Conservation (phyloP, 2,329 filamentous ascomycete genomes). For the Ceratocystiopsis sp. region DNA sequence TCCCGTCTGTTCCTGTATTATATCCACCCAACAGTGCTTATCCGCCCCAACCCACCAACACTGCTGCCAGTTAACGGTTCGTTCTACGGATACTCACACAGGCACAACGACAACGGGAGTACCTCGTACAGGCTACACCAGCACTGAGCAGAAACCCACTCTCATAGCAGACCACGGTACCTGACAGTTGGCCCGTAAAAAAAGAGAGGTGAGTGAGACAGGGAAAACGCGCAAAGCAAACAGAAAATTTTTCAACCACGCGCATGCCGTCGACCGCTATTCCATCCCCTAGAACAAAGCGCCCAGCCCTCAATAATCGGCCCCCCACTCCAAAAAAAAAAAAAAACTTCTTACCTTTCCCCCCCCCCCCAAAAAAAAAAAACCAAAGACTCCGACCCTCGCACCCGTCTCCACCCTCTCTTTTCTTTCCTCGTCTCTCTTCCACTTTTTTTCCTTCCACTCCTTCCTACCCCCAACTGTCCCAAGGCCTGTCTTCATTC, state of each 20-base stretch:
- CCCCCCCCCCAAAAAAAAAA: slow-evolving; percentile 1
- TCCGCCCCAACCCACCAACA: slow-evolving; percentile 2
- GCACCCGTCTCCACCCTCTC: slow-evolving; percentile 11
- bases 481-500: neutral
- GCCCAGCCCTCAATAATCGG: slow-evolving; percentile 2
- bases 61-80: neutral
- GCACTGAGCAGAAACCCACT: slow-evolving; percentile 8
- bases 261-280: neutral
- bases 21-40: slow-evolving; percentile 2
- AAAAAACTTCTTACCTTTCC: no score
- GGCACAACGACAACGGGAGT: neutral
- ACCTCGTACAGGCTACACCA: slow-evolving; percentile 1
- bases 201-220: neutral
- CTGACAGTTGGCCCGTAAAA: slow-evolving; percentile 8
- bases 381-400: neutral
- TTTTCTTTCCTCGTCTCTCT: neutral
- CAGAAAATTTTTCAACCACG: neutral
- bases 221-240: neutral
- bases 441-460: slow-evolving; percentile 3
- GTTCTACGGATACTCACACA: slow-evolving; percentile 1
- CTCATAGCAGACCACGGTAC: slow-evolving; percentile 10
- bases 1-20: neutral
- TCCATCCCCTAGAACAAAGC: neutral
- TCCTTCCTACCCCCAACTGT: neutral
- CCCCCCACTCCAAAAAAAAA: slow-evolving; percentile 1